Conservation (phyloP, 2,329 filamentous ascomycete genomes). For the Verticillium tricorpus region DNA sequence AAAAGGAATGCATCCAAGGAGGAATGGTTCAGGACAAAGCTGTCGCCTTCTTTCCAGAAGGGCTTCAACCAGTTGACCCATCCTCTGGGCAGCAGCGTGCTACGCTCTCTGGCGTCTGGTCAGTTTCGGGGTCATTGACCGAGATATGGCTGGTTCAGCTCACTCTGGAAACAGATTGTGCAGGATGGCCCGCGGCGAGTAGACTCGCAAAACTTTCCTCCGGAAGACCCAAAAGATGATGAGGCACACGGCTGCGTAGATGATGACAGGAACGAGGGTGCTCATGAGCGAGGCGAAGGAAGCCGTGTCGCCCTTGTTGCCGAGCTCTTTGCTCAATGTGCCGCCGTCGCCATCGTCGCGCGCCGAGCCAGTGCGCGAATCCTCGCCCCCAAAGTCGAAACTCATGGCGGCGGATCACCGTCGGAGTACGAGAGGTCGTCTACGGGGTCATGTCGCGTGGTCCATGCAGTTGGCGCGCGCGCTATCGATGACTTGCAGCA, state of each 20-base stretch:
- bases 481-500: background rate
- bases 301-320: constrained; percentile 30
- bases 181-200: constrained; percentile 49
- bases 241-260: constrained; percentile 45
- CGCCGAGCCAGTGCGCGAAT: constrained; percentile 38
- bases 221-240: constrained; percentile 46
- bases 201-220: constrained; percentile 45
- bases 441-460: background rate
- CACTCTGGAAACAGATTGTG: constrained; percentile 45
- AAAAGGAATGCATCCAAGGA: constrained; percentile 91
- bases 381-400: constrained; percentile 15
- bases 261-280: constrained; percentile 49
- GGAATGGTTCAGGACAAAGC: constrained; percentile 81
- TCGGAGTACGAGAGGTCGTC: background rate
- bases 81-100: constrained; percentile 45
- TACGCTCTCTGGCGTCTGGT: constrained; percentile 6
- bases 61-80: constrained; percentile 62
- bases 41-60: constrained; percentile 67
- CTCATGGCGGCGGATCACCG: background rate
- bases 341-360: constrained; percentile 34
- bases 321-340: constrained; percentile 28
- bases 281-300: constrained; percentile 37
- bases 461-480: background rate
- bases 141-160: constrained; percentile 13
- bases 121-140: background rate